Evolutionary conservation across 2,329 filamentous ascomycete species (phyloP).

Genomic region (Verticillium tricorpus): DNA sequence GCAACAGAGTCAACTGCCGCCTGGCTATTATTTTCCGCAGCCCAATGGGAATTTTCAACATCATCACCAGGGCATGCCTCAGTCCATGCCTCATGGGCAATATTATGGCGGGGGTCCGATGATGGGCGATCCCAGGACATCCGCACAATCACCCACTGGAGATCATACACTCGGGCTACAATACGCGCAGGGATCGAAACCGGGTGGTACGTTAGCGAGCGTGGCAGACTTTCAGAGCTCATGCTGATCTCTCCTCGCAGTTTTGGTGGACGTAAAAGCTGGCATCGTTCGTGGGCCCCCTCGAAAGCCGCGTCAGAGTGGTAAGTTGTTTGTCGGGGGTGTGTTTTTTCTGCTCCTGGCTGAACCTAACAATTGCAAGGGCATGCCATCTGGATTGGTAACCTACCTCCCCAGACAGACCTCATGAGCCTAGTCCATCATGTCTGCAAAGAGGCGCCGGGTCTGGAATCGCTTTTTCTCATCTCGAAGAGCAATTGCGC

Average conservation of each 20-base stretch:
- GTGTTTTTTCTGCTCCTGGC: constrained; percentile 9
- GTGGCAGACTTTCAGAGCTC: neutral
- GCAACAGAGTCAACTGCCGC: constrained; percentile 24
- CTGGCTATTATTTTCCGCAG: constrained; percentile 45
- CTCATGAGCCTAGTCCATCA: constrained; percentile 85
- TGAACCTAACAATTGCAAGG: constrained; percentile 39
- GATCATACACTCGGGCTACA: constrained; percentile 5
- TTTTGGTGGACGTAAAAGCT: constrained; percentile 22
- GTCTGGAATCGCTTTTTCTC: constrained; percentile 85
- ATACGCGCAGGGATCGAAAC: neutral
- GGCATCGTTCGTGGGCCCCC: constrained; percentile 49
- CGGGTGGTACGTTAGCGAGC: neutral
- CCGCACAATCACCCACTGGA: constrained; percentile 13
- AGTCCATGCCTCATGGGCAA: constrained; percentile 27
- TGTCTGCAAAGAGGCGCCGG: constrained; percentile 72
- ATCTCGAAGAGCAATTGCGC: constrained; percentile 98
- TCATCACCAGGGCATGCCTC: constrained; percentile 19
- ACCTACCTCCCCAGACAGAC: constrained; percentile 78
- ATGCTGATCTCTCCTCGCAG: neutral
- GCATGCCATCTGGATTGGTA: constrained; percentile 93
- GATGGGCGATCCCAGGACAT: constrained; percentile 19
- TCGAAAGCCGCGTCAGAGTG: constrained; percentile 56
- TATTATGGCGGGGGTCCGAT: constrained; percentile 23
- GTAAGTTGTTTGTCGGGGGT: constrained; percentile 28
- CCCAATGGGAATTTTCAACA: neutral